Conservation (phyloP, 495 filamentous ascomycete species). For the Aspergillus asperescens region DNA sequence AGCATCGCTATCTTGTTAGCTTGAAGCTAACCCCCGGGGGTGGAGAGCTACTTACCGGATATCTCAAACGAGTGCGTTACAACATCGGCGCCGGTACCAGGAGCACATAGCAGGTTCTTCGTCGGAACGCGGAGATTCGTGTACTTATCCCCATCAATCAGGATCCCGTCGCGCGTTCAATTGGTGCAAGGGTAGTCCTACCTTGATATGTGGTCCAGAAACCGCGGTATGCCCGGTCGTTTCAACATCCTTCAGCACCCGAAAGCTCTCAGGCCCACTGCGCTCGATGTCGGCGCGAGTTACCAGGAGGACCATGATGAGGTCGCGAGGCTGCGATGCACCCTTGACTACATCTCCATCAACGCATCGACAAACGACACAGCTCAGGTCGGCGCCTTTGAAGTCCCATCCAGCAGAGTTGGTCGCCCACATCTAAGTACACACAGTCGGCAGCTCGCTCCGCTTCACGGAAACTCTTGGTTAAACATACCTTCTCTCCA, state of each 20-base stretch:
- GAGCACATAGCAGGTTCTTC: slow-evolving; percentile 8
- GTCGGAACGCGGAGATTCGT: slow-evolving; percentile 12
- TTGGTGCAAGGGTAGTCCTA: background rate
- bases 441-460: too few relatives aligned
- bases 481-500: slow-evolving; percentile 12
- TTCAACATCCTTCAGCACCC: slow-evolving; percentile 11
- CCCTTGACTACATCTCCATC: background rate
- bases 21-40: background rate
- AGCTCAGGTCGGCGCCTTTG: slow-evolving; percentile 11
- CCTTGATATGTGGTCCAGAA: slow-evolving; percentile 13
- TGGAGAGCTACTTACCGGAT: slow-evolving; percentile 1
- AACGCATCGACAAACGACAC: slow-evolving; percentile 11
- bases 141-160: too few relatives aligned
- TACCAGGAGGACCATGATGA: slow-evolving; percentile 11
- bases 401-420: slow-evolving; percentile 16
- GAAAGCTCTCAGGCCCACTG: background rate
- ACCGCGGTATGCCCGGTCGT: slow-evolving; percentile 12
- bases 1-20: slow-evolving; percentile 6
- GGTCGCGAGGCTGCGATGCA: slow-evolving; percentile 2
- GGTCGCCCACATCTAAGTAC: slow-evolving; percentile 12
- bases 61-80: slow-evolving; percentile 12
- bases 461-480: too few relatives aligned
- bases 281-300: slow-evolving; percentile 8
- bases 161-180: too few relatives aligned
- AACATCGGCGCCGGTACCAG: slow-evolving; percentile 4